Evolutionary conservation across 2,329 filamentous ascomycete genomes (phyloP).

Genomic region (Microsporum canis): DNA sequence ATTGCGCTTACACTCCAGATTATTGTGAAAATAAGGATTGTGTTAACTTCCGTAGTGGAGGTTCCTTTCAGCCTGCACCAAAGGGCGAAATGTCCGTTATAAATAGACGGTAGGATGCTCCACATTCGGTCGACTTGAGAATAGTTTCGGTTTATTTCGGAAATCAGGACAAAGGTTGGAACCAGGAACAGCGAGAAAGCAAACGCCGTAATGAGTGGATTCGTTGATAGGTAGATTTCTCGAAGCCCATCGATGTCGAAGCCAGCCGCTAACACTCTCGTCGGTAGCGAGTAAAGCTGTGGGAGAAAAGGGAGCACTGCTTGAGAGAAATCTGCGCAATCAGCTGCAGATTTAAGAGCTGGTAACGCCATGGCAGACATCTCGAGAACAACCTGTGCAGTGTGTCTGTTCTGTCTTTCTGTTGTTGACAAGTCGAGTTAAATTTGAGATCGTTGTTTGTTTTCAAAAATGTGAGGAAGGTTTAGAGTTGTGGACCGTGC

Average conservation of each 20-base stretch:
- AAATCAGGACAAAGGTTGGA: constrained; percentile 58
- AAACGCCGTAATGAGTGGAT: constrained; percentile 68
- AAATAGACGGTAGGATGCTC: constrained; percentile 79
- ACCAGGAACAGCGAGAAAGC: constrained; percentile 61
- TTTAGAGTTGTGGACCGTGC: constrained; percentile 11
- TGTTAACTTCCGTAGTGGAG: constrained; percentile 58
- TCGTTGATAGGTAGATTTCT: constrained; percentile 68
- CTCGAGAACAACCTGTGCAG: not conserved
- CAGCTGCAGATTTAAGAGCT: constrained; percentile 54
- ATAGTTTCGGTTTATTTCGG: constrained; percentile 84
- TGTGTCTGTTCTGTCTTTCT: not conserved
- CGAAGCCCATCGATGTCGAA: constrained; percentile 52
- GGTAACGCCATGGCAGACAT: constrained; percentile 49
- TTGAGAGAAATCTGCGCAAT: constrained; percentile 64
- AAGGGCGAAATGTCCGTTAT: constrained; percentile 70
- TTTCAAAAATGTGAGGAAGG: not conserved
- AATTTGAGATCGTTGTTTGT: not conserved
- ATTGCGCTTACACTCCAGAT: constrained; percentile 62
- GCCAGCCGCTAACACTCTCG: constrained; percentile 49
- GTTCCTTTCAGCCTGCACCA: constrained; percentile 70
- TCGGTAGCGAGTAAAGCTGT: constrained; percentile 59
- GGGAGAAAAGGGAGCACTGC: constrained; percentile 64
- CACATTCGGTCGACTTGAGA: constrained; percentile 93
- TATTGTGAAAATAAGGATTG: constrained; percentile 56
- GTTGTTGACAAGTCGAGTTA: constrained; percentile 7